phyloP scores from a whole-genome alignment of 2,329 filamentous ascomycete genomes.

The Aspergillus hiratsukae region DNA sequence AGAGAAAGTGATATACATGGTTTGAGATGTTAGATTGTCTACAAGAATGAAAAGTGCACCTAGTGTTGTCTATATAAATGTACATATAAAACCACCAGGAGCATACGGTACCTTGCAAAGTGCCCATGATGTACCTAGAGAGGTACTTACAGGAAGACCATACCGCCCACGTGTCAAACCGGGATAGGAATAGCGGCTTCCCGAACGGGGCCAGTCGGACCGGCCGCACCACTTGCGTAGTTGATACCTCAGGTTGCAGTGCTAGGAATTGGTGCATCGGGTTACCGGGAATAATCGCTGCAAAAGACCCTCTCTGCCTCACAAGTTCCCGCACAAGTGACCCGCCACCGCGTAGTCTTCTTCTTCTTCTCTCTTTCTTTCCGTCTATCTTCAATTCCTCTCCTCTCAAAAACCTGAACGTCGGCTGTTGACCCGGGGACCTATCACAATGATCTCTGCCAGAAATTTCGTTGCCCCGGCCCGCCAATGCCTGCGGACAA shows the following conservation, averaged over 20 bases:
- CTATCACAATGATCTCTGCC: conserved; percentile 71
- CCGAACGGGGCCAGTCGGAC: background rate
- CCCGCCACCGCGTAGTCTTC: conserved; percentile 2
- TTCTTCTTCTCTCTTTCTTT: conserved; percentile 11
- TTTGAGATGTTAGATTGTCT: background rate
- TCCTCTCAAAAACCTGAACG: background rate
- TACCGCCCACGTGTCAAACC: background rate
- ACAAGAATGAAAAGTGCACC: background rate
- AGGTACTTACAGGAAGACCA: background rate
- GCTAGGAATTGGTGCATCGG: background rate
- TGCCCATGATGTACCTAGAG: no score
- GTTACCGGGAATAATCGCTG: background rate
- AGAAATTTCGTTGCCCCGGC: conserved; percentile 72
- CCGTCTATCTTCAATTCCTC: conserved; percentile 8
- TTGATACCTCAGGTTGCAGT: background rate
- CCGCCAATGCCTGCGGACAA: conserved; percentile 73
- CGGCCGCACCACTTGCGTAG: background rate
- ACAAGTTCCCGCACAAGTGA: conserved; percentile 20
- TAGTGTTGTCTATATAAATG: no score
- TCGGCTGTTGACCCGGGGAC: conserved; percentile 16
- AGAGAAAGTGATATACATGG: background rate
- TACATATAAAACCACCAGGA: no score
- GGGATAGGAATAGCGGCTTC: background rate
- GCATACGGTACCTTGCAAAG: no score
- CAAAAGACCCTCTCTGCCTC: background rate